Evolutionary conservation across 2,329 filamentous ascomycete genomes (phyloP), one percentile per base, ranked within the genome.

Genomic region (Xylariales sp.): DNA sequence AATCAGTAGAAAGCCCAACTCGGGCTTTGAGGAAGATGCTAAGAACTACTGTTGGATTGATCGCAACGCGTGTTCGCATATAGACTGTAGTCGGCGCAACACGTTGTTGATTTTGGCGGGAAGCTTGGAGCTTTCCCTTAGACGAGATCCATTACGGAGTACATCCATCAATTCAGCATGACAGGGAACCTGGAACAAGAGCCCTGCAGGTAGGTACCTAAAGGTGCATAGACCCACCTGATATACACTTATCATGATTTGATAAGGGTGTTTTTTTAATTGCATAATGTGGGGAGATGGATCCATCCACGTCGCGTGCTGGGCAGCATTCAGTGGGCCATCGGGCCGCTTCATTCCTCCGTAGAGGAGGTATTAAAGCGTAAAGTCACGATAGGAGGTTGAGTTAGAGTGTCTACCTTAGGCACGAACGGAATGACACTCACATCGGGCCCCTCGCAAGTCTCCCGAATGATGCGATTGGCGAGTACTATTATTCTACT

Each of bases 261-360:
- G 55, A 67, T 67, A 67, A 64, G 48, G 9, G 18, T 23, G 8
- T 3, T 16, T 30, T 28, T 14, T 53, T 63, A 67, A 63, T 43
- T 58, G 34, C 52, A 62, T 62, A 50, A 14, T 41, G 23, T 16
- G 32, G 34, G 2, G 49, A 43, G 3, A 60, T 14, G 36, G 8
- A 10, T 9, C 36, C 36, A 32, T 14, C 28, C 41, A 10, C 32
- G 12, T 23, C 23, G 23, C 23, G 23, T 23, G 9, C 34, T 16
- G 36, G 57, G 18, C 57, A 30, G 8, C 36, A 10, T 8, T 39
- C 36, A 39, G 36, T 39, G 36, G 36, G 12, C 10, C 52, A n/a
- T 58, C 16, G 10, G 54, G 28, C 14, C 18, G 39, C 36, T 45
- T 8, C 62, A 46, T 39, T 28, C 16, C 46, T 14, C 9, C 39